Percentiles rank a stretch among this genome's conserved stretches.
Evolutionary conservation across 805 yeast genomes (phyloP).

Genomic region (Komagataella phaffii): DNA sequence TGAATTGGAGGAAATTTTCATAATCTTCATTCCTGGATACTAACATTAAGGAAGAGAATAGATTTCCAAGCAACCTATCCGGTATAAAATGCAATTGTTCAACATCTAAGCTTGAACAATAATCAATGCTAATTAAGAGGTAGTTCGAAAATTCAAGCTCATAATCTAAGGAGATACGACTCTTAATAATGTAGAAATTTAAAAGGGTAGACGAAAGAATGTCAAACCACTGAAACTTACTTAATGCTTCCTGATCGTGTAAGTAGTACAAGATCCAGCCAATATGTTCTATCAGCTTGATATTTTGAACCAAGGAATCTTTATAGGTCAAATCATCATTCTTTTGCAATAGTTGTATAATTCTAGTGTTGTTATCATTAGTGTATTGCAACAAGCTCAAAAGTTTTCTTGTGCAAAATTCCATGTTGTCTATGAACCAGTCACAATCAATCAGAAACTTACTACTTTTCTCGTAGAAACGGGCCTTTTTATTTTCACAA

Average conservation of each 20-base stretch:
- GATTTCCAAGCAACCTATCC: conserved; percentile 28
- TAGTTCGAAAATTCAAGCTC: background rate
- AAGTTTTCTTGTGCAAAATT: conserved; percentile 36
- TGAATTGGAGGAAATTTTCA: conserved; percentile 56
- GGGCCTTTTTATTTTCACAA: conserved; percentile 9
- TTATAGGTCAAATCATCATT: background rate
- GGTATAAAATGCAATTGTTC: conserved; percentile 28
- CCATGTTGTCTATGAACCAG: conserved; percentile 21
- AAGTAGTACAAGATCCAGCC: conserved; percentile 13
- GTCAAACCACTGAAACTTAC: conserved; percentile 38
- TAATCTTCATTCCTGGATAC: conserved; percentile 32
- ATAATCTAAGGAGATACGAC: background rate
- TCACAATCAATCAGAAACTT: conserved; percentile 11
- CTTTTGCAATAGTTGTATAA: background rate
- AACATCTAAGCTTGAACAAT: background rate
- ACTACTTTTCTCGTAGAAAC: conserved; percentile 14
- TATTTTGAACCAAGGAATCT: conserved; percentile 7
- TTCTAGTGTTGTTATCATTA: conserved; percentile 10
- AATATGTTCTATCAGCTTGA: conserved; percentile 15
- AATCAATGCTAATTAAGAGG: background rate
- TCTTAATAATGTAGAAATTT: conserved; percentile 11
- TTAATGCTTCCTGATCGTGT: conserved; percentile 22
- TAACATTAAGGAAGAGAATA: conserved; percentile 28
- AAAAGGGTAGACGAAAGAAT: conserved; percentile 19
- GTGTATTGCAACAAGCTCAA: conserved; percentile 27